phyloP scores from a whole-genome alignment of 2,329 filamentous ascomycete genomes.

The Tolypocladium paradoxum region DNA sequence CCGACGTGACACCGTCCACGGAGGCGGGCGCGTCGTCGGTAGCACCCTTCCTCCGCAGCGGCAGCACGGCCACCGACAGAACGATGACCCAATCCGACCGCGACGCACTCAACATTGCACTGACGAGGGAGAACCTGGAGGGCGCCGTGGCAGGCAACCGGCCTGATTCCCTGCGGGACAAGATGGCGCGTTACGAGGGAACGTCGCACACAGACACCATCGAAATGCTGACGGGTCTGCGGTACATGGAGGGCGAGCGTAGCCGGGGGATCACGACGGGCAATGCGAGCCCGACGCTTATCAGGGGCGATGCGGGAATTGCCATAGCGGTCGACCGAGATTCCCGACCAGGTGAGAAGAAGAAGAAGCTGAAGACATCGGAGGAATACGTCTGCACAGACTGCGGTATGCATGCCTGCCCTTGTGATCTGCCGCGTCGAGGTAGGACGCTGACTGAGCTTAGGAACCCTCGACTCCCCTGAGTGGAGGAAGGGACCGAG shows the following conservation, averaged over 20 bases:
- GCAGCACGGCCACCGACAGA: constrained; percentile 19
- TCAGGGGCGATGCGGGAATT: constrained; percentile 79
- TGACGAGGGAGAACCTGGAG: constrained; percentile 74
- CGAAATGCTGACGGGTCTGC: constrained; percentile 82
- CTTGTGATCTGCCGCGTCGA: background rate
- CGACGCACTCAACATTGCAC: constrained; percentile 51
- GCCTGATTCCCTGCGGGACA: constrained; percentile 70
- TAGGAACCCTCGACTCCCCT: constrained; percentile 76
- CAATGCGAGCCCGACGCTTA: constrained; percentile 66
- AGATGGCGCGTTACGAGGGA: constrained; percentile 73
- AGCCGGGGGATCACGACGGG: constrained; percentile 83
- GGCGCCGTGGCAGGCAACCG: constrained; percentile 54
- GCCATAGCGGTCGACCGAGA: constrained; percentile 75
- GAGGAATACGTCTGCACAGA: constrained; percentile 95
- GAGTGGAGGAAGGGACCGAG: constrained; percentile 94
- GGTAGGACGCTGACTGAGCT: background rate
- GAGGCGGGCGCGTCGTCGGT: constrained; percentile 25
- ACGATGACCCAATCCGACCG: constrained; percentile 59
- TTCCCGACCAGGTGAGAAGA: constrained; percentile 61
- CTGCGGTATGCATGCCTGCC: constrained; percentile 50
- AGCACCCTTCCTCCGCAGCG: constrained; percentile 18
- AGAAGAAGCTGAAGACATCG: constrained; percentile 72
- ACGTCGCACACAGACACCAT: constrained; percentile 74
- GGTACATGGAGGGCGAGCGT: constrained; percentile 80
- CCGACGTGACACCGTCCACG: constrained; percentile 42